These are phyloP conservation scores for Penicillium sp. DNA, from an alignment of 2,329 filamentous ascomycete species.

Conservation along the genomic window DNA sequence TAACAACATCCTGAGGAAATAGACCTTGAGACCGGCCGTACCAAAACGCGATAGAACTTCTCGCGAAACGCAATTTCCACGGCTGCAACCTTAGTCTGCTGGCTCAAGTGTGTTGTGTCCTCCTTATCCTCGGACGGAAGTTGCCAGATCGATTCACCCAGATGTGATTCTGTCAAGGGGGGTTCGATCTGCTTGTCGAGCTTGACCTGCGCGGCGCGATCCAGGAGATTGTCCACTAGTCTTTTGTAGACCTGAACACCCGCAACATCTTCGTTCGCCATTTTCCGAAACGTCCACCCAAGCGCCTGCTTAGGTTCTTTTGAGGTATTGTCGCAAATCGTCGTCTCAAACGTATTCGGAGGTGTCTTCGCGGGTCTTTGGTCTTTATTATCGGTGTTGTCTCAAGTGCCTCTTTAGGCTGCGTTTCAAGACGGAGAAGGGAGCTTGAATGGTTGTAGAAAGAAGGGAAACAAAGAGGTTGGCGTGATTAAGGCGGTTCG, in stretches of 20 bases:
- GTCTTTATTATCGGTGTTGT: not conserved
- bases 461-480: slow-evolving; percentile 4
- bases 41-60: slow-evolving; percentile 75
- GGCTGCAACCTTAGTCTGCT: slow-evolving; percentile 61
- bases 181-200: slow-evolving; percentile 66
- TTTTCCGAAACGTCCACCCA: slow-evolving; percentile 17
- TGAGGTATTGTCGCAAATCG: not conserved
- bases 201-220: slow-evolving; percentile 60
- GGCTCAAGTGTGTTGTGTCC: slow-evolving; percentile 43
- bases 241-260: slow-evolving; percentile 48
- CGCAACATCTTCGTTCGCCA: slow-evolving; percentile 36
- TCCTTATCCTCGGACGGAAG: slow-evolving; percentile 33
- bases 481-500: slow-evolving; percentile 30
- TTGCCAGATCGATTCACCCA: slow-evolving; percentile 41
- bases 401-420: not conserved
- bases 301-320: not conserved
- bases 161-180: slow-evolving; percentile 67
- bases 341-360: not conserved
- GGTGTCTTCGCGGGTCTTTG: not conserved
- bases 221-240: slow-evolving; percentile 59
- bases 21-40: slow-evolving; percentile 47
- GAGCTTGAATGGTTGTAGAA: slow-evolving; percentile 6
- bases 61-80: slow-evolving; percentile 82
- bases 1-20: slow-evolving; percentile 9
- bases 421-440: not conserved